A percentile compares a stretch with the other conserved stretches of the same genome.
These are phyloP conservation scores for Lentinus brumalis DNA, from an alignment of 768 basidiomycete genomes.

Conservation along the genomic window DNA sequence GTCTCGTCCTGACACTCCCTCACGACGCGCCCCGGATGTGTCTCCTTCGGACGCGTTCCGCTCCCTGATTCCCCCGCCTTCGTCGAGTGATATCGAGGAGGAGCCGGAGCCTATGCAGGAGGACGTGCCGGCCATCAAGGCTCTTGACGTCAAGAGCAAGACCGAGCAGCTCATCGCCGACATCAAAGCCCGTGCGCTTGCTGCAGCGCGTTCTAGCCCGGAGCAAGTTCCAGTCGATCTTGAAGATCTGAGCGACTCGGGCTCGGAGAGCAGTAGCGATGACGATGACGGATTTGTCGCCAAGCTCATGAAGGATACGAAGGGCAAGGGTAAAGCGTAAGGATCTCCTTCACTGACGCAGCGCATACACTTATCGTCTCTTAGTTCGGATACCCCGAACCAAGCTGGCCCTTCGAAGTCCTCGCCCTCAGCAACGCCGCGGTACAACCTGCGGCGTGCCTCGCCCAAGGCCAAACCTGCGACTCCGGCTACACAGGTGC, in stretches of 20 bases:
- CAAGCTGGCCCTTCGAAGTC: not conserved
- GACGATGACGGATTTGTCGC: conserved; percentile 43
- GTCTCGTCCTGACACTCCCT: not conserved
- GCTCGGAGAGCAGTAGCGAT: conserved; percentile 28
- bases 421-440: not conserved
- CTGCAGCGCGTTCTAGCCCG: conserved; percentile 46
- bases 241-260: conserved; percentile 47
- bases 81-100: conserved; percentile 16
- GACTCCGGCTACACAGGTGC: not conserved
- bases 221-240: conserved; percentile 33
- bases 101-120: conserved; percentile 23
- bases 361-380: conserved; percentile 2
- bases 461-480: conserved; percentile 4
- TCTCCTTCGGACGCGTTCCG: conserved; percentile 20
- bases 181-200: conserved; percentile 60
- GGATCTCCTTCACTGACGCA: not conserved
- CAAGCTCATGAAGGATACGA: not conserved
- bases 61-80: conserved; percentile 28
- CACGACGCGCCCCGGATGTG: not conserved
- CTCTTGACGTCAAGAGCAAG: conserved; percentile 41
- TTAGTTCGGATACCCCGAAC: not conserved
- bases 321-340: conserved; percentile 16
- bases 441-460: conserved; percentile 26
- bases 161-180: conserved; percentile 61
- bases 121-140: conserved; percentile 31